A percentile compares a stretch with the other conserved stretches of the same genome.
phyloP scores from a whole-genome alignment of 2,329 filamentous ascomycete genomes.

The Pyrenophora graminea region DNA sequence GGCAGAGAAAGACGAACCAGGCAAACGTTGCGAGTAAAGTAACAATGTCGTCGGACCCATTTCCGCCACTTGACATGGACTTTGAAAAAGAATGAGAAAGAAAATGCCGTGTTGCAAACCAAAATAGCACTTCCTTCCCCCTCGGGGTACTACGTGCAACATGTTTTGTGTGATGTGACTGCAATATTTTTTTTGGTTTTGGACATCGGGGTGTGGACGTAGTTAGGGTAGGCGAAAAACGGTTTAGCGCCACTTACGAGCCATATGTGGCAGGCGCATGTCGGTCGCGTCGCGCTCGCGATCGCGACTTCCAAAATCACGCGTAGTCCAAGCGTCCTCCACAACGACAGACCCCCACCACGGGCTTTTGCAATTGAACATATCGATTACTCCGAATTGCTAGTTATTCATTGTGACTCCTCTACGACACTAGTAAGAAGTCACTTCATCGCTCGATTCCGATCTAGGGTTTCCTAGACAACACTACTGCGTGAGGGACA shows the following conservation, averaged over 20 bases:
- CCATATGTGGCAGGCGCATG: slow-evolving; percentile 17
- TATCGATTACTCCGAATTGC: background rate
- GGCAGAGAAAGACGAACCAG: too few species aligned
- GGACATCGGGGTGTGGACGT: background rate
- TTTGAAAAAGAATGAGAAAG: too few species aligned
- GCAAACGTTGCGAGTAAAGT: too few species aligned
- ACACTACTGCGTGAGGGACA: background rate
- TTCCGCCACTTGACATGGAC: too few species aligned
- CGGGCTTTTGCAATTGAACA: slow-evolving; percentile 15
- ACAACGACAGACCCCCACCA: slow-evolving; percentile 15
- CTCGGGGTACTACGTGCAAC: too few species aligned
- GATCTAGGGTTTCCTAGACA: background rate
- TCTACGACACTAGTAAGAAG: background rate
- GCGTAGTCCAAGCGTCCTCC: slow-evolving; percentile 10
- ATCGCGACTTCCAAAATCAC: slow-evolving; percentile 12
- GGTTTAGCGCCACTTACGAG: slow-evolving; percentile 10
- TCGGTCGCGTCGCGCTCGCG: slow-evolving; percentile 17
- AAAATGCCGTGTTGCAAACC: too few species aligned
- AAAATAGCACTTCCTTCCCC: too few species aligned
- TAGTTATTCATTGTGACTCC: background rate
- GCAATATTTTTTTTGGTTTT: background rate
- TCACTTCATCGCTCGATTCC: background rate
- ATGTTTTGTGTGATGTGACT: too few species aligned
- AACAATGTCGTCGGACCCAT: too few species aligned
- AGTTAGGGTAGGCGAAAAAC: background rate